Conservation (phyloP, 495 filamentous ascomycete species). For the Terfezia boudieri region DNA sequence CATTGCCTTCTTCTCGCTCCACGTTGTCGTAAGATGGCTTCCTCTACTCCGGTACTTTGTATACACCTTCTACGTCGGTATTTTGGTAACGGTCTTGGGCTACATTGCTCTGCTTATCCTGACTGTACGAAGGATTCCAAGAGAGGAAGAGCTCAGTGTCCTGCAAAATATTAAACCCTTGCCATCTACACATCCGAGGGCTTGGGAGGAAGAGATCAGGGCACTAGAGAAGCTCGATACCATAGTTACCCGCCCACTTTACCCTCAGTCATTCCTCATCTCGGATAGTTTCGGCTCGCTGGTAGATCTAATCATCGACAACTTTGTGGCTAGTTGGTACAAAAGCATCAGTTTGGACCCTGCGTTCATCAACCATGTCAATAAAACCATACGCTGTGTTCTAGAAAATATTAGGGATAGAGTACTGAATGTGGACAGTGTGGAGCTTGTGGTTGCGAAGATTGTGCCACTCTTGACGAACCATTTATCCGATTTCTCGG, state of each 20-base stretch:
- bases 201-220: constrained; percentile 10
- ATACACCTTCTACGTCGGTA: constrained; percentile 17
- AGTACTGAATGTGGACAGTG: constrained; percentile 48
- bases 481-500: constrained; percentile 74
- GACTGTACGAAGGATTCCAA: constrained; percentile 4
- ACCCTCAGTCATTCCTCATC: constrained; percentile 53
- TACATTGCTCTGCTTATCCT: constrained; percentile 6
- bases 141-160: constrained; percentile 1
- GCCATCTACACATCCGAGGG: constrained; percentile 6
- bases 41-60: constrained; percentile 14
- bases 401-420: constrained; percentile 45
- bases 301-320: constrained; percentile 51
- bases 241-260: constrained; percentile 38
- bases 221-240: constrained; percentile 15
- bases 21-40: constrained; percentile 7
- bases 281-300: constrained; percentile 64
- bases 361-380: constrained; percentile 63
- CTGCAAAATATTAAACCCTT: constrained; percentile 11
- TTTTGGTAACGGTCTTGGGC: constrained; percentile 2
- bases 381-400: constrained; percentile 53
- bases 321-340: constrained; percentile 84
- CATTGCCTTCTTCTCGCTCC: constrained; percentile 2
- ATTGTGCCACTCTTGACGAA: constrained; percentile 77
- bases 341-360: constrained; percentile 58
- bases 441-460: constrained; percentile 55